phyloP scores from a whole-genome alignment of 2,329 filamentous ascomycete species.

The Purpureocillium lavendulum region DNA sequence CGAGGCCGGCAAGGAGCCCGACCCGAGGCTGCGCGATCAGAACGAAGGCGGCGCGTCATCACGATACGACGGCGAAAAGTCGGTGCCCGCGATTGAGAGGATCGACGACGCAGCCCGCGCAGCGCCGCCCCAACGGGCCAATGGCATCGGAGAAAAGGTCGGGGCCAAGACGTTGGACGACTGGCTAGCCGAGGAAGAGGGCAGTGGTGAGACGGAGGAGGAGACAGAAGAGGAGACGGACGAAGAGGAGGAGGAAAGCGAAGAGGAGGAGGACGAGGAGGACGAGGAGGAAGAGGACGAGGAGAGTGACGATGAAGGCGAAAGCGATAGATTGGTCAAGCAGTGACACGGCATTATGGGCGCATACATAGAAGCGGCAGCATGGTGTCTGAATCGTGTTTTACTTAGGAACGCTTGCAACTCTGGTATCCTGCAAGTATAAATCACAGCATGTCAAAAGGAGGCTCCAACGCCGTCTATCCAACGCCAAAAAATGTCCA shows the following conservation, averaged over 20 bases:
- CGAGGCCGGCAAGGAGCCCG: slow-evolving; percentile 67
- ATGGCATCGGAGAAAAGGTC: slow-evolving; percentile 42
- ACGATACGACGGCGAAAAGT: slow-evolving; percentile 21
- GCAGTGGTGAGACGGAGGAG: slow-evolving; percentile 44
- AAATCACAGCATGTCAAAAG: too few species aligned
- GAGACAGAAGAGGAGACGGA: slow-evolving; percentile 40
- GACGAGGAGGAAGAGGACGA: slow-evolving; percentile 44
- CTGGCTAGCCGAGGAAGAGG: slow-evolving; percentile 72
- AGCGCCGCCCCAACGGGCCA: slow-evolving; percentile 33
- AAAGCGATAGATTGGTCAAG: slow-evolving; percentile 35
- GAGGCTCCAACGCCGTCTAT: too few species aligned
- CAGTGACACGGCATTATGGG: slow-evolving; percentile 12
- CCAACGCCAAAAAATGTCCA: too few species aligned
- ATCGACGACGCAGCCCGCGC: slow-evolving; percentile 48
- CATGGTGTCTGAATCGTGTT: too few species aligned
- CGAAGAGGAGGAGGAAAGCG: slow-evolving; percentile 43
- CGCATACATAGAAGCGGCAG: too few species aligned
- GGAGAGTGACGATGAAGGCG: slow-evolving; percentile 37
- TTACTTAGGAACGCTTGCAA: too few species aligned
- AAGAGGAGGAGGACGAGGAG: slow-evolving; percentile 42
- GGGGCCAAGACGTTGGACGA: slow-evolving; percentile 80
- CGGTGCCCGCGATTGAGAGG: slow-evolving; percentile 51
- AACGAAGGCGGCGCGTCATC: slow-evolving; percentile 24
- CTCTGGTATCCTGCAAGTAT: too few species aligned
- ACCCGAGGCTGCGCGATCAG: slow-evolving; percentile 61